Percentiles rank a stretch among this genome's conserved stretches.
These are phyloP conservation scores for Blastobotrys mokoenaii DNA, from an alignment of 805 yeast species.

Conservation along the genomic window DNA sequence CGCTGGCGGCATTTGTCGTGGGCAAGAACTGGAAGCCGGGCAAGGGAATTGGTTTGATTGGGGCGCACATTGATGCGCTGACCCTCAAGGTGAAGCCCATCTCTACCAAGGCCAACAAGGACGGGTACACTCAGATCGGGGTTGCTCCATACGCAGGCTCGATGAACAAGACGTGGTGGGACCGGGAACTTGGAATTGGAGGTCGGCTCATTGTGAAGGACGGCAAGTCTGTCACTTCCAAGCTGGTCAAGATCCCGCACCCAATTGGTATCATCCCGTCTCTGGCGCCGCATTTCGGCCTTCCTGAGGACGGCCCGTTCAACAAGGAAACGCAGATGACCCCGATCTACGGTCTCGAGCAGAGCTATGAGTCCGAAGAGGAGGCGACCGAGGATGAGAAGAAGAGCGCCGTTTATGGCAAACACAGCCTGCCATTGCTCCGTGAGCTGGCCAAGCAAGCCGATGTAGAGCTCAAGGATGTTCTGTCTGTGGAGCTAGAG, in stretches of 20 bases:
- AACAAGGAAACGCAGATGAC: constrained; percentile 68
- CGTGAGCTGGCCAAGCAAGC: constrained; percentile 58
- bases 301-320: constrained; percentile 53
- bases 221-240: constrained; percentile 20
- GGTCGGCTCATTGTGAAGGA: constrained; percentile 54
- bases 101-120: constrained; percentile 49
- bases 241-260: constrained; percentile 25
- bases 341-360: constrained; percentile 57
- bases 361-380: constrained; percentile 26
- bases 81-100: constrained; percentile 61
- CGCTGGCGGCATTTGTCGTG: constrained; percentile 59
- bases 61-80: constrained; percentile 62
- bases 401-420: constrained; percentile 52
- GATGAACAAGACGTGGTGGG: constrained; percentile 60
- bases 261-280: constrained; percentile 67
- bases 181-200: constrained; percentile 74
- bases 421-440: constrained; percentile 55
- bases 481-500: constrained; percentile 66
- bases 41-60: constrained; percentile 51
- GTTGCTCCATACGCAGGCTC: constrained; percentile 79
- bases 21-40: constrained; percentile 60
- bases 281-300: constrained; percentile 77
- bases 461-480: constrained; percentile 46
- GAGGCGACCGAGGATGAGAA: constrained; percentile 53
- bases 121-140: constrained; percentile 67